A percentile compares a stretch with the other conserved stretches of the same genome.
Conservation (phyloP, 2,329 filamentous ascomycete genomes). For the Colletotrichum sojae region DNA sequence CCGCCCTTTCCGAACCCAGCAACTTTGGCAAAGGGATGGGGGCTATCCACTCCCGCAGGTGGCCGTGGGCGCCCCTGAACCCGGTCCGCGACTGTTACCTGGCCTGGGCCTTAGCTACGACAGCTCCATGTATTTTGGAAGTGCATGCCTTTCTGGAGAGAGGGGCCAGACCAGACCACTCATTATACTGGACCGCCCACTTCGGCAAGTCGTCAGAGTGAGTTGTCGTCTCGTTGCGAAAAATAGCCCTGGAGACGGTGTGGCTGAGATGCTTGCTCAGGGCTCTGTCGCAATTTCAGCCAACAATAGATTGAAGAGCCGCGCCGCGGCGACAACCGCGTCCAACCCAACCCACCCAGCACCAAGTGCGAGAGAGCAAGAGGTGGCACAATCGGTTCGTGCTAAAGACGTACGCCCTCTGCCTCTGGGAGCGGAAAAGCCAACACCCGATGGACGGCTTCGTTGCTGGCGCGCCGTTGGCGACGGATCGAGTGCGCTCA, state of each 20-base stretch:
- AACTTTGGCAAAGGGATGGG: conserved; percentile 8
- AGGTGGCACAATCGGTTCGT: background rate
- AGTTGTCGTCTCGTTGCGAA: conserved; percentile 1
- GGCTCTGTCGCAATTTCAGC: conserved; percentile 12
- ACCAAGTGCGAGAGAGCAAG: background rate
- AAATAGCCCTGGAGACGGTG: conserved; percentile 12
- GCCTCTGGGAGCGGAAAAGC: conserved; percentile 23
- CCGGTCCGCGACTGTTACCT: conserved; percentile 4
- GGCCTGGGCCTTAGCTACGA: conserved; percentile 18
- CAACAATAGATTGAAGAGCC: background rate
- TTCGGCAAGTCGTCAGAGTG: conserved; percentile 2
- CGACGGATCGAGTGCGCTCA: background rate
- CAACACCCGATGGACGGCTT: conserved; percentile 11
- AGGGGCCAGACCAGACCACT: conserved; percentile 20
- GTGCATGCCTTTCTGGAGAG: conserved; percentile 10
- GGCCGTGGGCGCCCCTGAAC: conserved; percentile 30
- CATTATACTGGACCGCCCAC: conserved; percentile 16
- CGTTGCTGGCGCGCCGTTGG: conserved; percentile 1
- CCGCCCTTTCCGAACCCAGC: conserved; percentile 39
- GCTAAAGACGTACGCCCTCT: background rate
- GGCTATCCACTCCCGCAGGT: conserved; percentile 26
- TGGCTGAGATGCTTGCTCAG: conserved; percentile 35
- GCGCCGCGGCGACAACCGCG: background rate
- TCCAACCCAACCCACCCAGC: conserved; percentile 4
- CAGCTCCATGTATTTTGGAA: conserved; percentile 35